A percentile compares a stretch with the other conserved stretches of the same genome.
These are phyloP conservation scores for Staphylotrichum tortipilum DNA, from an alignment of 495 filamentous ascomycete species.

Conservation along the genomic window DNA sequence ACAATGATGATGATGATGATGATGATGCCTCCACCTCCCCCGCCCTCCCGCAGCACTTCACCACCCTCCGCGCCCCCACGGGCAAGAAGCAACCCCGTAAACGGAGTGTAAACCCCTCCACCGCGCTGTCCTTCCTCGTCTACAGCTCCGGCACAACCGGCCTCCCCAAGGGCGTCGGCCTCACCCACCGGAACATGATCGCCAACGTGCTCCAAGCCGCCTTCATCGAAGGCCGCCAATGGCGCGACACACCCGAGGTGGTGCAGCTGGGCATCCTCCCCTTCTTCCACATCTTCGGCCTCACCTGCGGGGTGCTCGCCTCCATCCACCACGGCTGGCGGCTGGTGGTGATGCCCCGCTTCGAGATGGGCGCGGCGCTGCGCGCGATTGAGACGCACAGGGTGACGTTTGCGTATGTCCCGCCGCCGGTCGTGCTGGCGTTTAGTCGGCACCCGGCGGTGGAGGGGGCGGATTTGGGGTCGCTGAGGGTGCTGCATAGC, in stretches of 20 bases:
- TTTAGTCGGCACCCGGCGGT: conserved; percentile 73
- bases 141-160: conserved; percentile 92
- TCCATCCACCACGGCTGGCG: conserved; percentile 57
- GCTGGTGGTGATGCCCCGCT: conserved; percentile 70
- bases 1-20: too few relatives aligned
- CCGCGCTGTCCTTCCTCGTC: conserved; percentile 57
- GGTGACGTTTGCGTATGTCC: conserved; percentile 73
- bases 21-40: conserved; percentile 47
- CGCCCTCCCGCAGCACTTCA: conserved; percentile 55
- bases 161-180: conserved; percentile 85
- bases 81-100: too few relatives aligned
- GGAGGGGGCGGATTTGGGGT: conserved; percentile 68
- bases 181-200: conserved; percentile 75
- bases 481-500: conserved; percentile 74
- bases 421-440: conserved; percentile 75
- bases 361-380: conserved; percentile 76
- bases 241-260: conserved; percentile 59
- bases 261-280: conserved; percentile 71
- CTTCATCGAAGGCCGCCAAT: conserved; percentile 49
- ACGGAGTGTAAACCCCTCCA: too few relatives aligned
- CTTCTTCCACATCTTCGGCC: conserved; percentile 83
- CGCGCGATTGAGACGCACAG: conserved; percentile 60
- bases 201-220: conserved; percentile 51
- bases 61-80: conserved; percentile 32
- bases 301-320: conserved; percentile 29